phyloP scores from a whole-genome alignment of 768 basidiomycete species.

The Russula abietina region DNA sequence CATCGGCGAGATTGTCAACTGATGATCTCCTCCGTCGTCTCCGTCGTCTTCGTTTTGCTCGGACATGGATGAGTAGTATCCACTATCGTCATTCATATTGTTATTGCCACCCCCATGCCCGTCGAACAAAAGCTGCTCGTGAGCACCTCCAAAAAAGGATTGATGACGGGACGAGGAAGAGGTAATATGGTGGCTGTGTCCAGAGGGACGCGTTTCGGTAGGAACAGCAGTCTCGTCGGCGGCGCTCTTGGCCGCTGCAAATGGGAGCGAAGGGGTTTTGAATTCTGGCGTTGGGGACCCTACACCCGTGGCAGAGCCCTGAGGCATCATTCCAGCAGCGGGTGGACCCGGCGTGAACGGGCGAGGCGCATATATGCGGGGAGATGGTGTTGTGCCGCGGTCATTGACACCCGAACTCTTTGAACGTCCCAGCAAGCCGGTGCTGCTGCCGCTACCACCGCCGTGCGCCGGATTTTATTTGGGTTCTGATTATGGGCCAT shows the following conservation, averaged over 20 bases:
- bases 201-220: neutral
- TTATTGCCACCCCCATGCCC: no score
- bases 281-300: slow-evolving; percentile 6
- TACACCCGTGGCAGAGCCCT: neutral
- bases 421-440: neutral
- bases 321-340: neutral
- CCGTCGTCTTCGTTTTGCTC: slow-evolving; percentile 9
- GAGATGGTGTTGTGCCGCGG: neutral
- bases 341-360: slow-evolving; percentile 9
- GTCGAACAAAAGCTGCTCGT: no score
- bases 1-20: neutral
- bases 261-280: slow-evolving; percentile 16
- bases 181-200: no score
- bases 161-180: neutral
- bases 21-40: neutral
- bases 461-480: neutral
- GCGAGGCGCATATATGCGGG: slow-evolving; percentile 21
- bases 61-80: slow-evolving; percentile 17
- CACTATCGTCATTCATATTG: slow-evolving; percentile 18
- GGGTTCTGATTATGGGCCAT: neutral
- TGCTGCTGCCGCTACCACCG: neutral
- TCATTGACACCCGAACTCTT: neutral
- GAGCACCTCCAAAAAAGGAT: no score
- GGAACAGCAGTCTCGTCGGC: neutral
- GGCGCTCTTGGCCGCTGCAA: neutral